Percentiles rank a stretch among this genome's conserved stretches.
phyloP scores from a whole-genome alignment of 2,329 filamentous ascomycete species.

The Botrytis sinoallii region DNA sequence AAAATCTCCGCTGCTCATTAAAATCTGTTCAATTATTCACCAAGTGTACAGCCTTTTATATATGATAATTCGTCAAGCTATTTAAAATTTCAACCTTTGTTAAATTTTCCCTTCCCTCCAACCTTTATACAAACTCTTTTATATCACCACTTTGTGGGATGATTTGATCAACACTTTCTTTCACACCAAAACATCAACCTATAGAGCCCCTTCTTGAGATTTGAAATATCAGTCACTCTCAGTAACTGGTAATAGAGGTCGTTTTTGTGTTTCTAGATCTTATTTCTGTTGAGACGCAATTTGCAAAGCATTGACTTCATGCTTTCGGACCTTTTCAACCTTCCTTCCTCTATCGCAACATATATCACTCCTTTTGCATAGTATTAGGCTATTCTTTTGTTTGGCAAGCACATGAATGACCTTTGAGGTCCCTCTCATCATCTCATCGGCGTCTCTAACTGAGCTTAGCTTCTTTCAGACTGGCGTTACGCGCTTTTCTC shows the following conservation, averaged over 20 bases:
- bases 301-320: not conserved
- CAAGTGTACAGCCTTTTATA: not conserved
- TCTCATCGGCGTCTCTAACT: not conserved
- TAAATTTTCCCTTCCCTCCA: not conserved
- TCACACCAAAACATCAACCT: not conserved
- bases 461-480: not conserved
- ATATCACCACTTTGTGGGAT: not conserved
- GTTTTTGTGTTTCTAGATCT: too few relatives aligned
- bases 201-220: not conserved
- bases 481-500: too few relatives aligned
- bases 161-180: not conserved
- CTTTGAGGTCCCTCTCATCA: not conserved
- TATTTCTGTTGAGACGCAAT: not conserved
- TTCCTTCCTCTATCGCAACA: fast-evolving
- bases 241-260: not conserved
- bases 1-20: not conserved
- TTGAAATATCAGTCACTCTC: not conserved
- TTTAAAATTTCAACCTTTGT: not conserved
- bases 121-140: not conserved
- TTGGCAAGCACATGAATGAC: not conserved
- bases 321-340: not conserved
- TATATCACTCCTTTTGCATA: not conserved
- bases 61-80: not conserved
- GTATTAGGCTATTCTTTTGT: fast-evolving
- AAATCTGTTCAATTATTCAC: not conserved